Base-by-base conservation (phyloP, 441 rosid species). In the Erodium moschatum region DNA sequence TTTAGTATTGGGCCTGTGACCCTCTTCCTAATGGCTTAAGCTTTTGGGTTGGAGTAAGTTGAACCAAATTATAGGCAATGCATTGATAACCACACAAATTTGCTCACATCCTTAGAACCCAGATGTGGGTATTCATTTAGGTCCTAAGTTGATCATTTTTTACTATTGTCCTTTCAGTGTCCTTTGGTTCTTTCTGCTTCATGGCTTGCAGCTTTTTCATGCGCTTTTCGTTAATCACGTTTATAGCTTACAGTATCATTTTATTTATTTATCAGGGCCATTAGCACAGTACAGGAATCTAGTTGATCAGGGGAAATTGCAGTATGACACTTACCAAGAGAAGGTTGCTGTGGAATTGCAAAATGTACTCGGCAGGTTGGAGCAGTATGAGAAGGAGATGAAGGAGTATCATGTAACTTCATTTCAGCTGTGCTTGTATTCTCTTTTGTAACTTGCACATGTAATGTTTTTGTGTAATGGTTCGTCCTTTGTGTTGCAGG, bases 371-470 rank as follows among this genome's bases (percentile, higher is more conserved):
- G 83, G 84, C 70, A 83, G 91, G 83, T 77, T 92, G 76, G 87
- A 89, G 67, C 86, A 85, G 69, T 92, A 87, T 52, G 94, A 89
- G 82, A 86, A 80, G 40, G 85, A 90, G 67, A 92, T 90, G 98
- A 87, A 87, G 78, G 87, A 81, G 44, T 89, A 87, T 82, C 90
- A 87, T 77, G 98, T 89, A 85, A 31, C 11, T 10, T 64, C 29
- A n/a, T 40, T 1, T 35, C 11, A 52, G 10, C 73, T 20, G 24
- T 35, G 61, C n/a, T 12, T 44, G 38, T 38, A 54, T 24, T 33
- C 6, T 68, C 64, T 8, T 20, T 56, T 0, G 11, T 24, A 12
- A 27, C 40, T 70, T 64, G 40, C 6, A 0, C 11, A 64, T 27
- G 13, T 72, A 60, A 56, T 15, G 65, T 65, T 61, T 60, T 40